These are phyloP conservation scores for Russula ochroleuca DNA, from an alignment of 768 basidiomycete genomes.

Conservation along the genomic window DNA sequence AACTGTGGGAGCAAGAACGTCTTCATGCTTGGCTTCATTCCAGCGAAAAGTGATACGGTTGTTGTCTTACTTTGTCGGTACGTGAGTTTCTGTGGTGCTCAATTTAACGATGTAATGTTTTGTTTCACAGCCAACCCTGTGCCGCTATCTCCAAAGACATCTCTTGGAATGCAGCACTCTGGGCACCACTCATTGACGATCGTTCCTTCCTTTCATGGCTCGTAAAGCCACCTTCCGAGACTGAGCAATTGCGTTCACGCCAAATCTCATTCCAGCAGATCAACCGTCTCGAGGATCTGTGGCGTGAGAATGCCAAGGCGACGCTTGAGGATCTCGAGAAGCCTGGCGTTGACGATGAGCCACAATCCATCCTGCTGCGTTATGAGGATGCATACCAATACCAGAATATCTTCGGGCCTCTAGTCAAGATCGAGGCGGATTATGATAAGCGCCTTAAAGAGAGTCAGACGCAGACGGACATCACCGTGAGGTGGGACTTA, in stretches of 20 bases:
- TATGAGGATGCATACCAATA: conserved; percentile 99
- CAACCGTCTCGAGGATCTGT: conserved; percentile 94
- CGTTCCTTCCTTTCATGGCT: conserved; percentile 99
- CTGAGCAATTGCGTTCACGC: conserved; percentile 91
- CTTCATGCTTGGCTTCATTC: conserved; percentile 99
- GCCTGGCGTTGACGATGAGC: conserved; percentile 96
- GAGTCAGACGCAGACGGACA: conserved; percentile 96
- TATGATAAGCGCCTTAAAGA: conserved; percentile 98
- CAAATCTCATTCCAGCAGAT: conserved; percentile 98
- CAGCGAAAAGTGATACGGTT: conserved; percentile 98
- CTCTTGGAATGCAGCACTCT: conserved; percentile 95
- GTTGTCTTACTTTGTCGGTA: conserved; percentile 96
- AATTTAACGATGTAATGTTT: not conserved
- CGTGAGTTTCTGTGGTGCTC: conserved; percentile 32
- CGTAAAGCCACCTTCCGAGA: conserved; percentile 94
- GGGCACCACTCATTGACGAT: conserved; percentile 98
- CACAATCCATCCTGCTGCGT: conserved; percentile 80
- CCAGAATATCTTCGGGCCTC: conserved; percentile 98
- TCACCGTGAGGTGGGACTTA: conserved; percentile 94
- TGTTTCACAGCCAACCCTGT: conserved; percentile 78
- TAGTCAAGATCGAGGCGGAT: conserved; percentile 99
- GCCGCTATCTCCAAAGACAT: conserved; percentile 97
- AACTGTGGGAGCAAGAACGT: conserved; percentile 99
- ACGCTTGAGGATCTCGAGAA: conserved; percentile 96
- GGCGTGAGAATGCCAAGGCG: conserved; percentile 94